These are phyloP conservation scores for Olyra latifolia DNA, from an alignment of 176 grass and related monocot species.

Conservation along the genomic window DNA sequence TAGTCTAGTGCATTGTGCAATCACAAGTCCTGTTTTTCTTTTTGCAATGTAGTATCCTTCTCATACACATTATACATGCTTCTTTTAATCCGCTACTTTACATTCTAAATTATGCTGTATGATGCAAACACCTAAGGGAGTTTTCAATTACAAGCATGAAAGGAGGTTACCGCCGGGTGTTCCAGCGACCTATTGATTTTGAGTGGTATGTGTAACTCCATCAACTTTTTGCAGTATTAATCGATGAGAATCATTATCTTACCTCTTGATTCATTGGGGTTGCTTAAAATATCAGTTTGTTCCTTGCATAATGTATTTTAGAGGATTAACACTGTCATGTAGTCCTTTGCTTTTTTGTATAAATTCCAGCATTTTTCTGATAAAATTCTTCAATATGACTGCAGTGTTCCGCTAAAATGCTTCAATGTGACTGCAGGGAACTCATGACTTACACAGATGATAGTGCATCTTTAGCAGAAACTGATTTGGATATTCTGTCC, in stretches of 20 bases:
- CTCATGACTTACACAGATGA: constrained; percentile 75
- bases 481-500: constrained; percentile 71
- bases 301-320: not conserved
- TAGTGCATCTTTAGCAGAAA: constrained; percentile 63
- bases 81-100: constrained; percentile 6
- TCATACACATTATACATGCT: not conserved
- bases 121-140: constrained; percentile 53
- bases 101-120: constrained; percentile 19
- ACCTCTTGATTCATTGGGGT: constrained; percentile 16
- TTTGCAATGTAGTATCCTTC: not conserved
- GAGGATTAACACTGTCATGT: not conserved
- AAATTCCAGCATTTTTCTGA: not conserved
- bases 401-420: constrained; percentile 21
- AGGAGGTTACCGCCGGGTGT: constrained; percentile 88
- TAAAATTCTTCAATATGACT: constrained; percentile 34
- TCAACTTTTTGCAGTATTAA: not conserved
- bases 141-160: constrained; percentile 96
- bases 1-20: not conserved
- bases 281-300: constrained; percentile 2
- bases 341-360: not conserved
- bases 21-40: not conserved
- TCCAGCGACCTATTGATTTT: constrained; percentile 84
- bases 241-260: not conserved
- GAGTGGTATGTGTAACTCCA: constrained; percentile 55
- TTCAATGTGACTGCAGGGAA: constrained; percentile 60